These are phyloP conservation scores for Phytophthora brassicae DNA, from an alignment of 352 stramenopile species.

Conservation along the genomic window DNA sequence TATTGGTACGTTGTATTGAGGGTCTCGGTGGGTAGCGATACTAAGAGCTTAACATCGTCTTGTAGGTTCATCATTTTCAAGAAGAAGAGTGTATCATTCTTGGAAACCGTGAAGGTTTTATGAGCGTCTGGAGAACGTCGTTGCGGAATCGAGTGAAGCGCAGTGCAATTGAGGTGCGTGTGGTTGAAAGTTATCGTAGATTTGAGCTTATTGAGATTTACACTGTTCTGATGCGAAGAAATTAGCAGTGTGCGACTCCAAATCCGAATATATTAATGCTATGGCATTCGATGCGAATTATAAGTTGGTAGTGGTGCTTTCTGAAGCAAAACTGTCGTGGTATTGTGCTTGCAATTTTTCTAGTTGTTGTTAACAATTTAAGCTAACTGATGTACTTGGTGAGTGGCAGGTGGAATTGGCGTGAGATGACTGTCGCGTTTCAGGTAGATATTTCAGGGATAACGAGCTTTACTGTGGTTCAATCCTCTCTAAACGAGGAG, in stretches of 20 bases:
- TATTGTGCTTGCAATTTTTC: slow-evolving; percentile 17
- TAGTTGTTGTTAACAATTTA: not conserved
- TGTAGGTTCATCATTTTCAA: slow-evolving; percentile 16
- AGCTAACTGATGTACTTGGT: not conserved
- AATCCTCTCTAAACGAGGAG: not conserved
- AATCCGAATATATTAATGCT: slow-evolving; percentile 4
- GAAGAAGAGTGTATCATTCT: slow-evolving; percentile 13
- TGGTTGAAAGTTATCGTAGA: not conserved
- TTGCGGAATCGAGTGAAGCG: not conserved
- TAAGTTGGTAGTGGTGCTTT: slow-evolving; percentile 24
- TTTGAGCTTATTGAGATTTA: slow-evolving; percentile 4
- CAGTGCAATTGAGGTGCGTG: slow-evolving; percentile 20
- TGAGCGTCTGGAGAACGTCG: slow-evolving; percentile 17
- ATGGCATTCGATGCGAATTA: slow-evolving; percentile 24
- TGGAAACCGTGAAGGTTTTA: slow-evolving; percentile 24
- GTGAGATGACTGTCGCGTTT: slow-evolving; percentile 26
- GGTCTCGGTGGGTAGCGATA: not conserved
- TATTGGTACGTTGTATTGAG: slow-evolving; percentile 18
- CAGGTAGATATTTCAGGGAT: slow-evolving; percentile 18
- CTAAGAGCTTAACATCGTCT: not conserved
- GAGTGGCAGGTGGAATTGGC: slow-evolving; percentile 43
- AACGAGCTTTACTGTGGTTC: slow-evolving; percentile 23
- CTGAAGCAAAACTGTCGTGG: slow-evolving; percentile 34
- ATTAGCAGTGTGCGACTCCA: slow-evolving; percentile 20
- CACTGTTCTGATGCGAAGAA: slow-evolving; percentile 11